Conservation (phyloP, 306 rosid species). For the Trifolium fragiferum region DNA sequence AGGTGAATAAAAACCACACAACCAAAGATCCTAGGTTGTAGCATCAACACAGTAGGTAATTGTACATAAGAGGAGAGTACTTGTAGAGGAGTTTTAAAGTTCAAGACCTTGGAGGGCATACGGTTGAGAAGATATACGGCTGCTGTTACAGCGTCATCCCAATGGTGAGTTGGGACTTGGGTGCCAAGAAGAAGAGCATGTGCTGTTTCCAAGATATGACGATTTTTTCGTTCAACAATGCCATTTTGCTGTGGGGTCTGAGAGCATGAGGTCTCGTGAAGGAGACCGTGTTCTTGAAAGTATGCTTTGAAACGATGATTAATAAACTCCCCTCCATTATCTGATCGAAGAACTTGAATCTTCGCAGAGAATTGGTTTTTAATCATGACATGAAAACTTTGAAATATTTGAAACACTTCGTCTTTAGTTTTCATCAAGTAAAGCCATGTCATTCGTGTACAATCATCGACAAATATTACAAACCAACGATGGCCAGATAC, state of each 20-base stretch:
- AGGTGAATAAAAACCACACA: too few relatives aligned
- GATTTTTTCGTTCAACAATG: too few relatives aligned
- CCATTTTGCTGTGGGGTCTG: too few relatives aligned
- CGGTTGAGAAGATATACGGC: too few relatives aligned
- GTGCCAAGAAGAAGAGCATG: neutral
- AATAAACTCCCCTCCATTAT: neutral
- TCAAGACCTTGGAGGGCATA: too few relatives aligned
- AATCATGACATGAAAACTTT: too few relatives aligned
- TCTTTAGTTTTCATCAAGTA: neutral
- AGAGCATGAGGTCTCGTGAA: neutral
- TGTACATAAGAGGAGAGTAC: too few relatives aligned
- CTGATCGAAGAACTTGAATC: neutral
- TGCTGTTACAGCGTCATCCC: neutral
- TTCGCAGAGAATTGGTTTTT: neutral
- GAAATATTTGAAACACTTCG: neutral
- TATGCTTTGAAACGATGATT: neutral
- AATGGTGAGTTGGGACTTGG: too few relatives aligned
- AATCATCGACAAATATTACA: neutral
- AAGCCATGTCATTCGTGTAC: neutral
- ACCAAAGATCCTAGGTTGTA: too few relatives aligned
- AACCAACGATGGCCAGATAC: neutral
- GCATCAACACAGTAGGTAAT: too few relatives aligned
- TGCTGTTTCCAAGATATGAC: neutral
- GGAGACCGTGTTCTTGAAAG: neutral
- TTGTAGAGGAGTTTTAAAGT: too few relatives aligned